Base-by-base conservation (phyloP, 2,329 filamentous ascomycete genomes). In the Aspergillus nomiae region DNA sequence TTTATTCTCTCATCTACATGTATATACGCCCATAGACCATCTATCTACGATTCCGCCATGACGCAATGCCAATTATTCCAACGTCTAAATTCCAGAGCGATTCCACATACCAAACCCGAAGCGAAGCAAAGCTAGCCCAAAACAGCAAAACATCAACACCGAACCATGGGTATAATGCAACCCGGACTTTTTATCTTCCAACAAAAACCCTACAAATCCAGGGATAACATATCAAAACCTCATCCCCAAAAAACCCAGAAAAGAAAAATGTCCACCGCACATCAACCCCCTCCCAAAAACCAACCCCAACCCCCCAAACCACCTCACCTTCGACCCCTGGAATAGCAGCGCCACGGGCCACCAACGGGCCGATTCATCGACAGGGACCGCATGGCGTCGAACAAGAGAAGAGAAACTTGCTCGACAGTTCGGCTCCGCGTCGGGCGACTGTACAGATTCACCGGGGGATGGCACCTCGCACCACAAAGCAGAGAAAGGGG, bases 341-440 rank as follows among this genome's bases (percentile, higher is more conserved):
- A 92, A 92, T 78, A 89, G 88, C 16, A 87, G 88, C 14, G 88
- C 89, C 7, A 89, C 90, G 0, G 92, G 92, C 53, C 92, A 97
- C 75, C 93, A 96, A 77, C 85, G 88, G 46, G 87, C 91, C 48
- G 90, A 94, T 4, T 83, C 90, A 1, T 85, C 86, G 2, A 85
- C 85, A 28, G 85, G 83, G 69, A 88, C 81, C 67, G 84, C 86
- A 73, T 96, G 92, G 92, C 88, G 91, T 28, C 83, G 88, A 57
- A 90, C 87, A 16, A 86, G 92, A 48, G 86, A 83, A 51, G 77
- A 83, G 59, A 95, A 94, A 78, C 82, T 96, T 45, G 83, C 84
- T 54, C 82, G 83, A 71, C 92, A 96, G 75, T 92, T 92, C 75
- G 79, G 81, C 26, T 88, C 56, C 86, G 81, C 81, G 32, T 88